A percentile compares a stretch with the other conserved stretches of the same genome.
Evolutionary conservation across 1,284 basidiomycete species (phyloP).

Genomic region (Ustilago bromivora): DNA sequence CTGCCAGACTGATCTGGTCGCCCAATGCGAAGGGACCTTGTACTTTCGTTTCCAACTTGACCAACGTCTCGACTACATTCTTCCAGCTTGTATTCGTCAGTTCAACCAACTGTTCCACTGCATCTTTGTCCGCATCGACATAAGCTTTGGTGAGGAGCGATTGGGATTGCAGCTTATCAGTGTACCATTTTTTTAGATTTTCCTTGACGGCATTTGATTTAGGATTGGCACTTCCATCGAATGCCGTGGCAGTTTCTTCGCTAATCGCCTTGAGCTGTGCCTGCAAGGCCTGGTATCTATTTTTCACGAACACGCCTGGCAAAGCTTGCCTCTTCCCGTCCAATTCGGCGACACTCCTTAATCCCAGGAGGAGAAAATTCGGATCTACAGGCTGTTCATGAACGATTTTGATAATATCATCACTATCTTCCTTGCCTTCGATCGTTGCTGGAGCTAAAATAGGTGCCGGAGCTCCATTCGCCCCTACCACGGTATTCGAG

Average conservation of each 20-base stretch:
- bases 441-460: conserved; percentile 83
- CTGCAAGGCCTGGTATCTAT: conserved; percentile 73
- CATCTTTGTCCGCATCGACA: conserved; percentile 32
- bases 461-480: conserved; percentile 75
- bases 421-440: conserved; percentile 75
- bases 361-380: conserved; percentile 71
- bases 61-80: conserved; percentile 72
- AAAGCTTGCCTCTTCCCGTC: conserved; percentile 56
- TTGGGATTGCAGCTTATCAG: conserved; percentile 70
- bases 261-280: conserved; percentile 74
- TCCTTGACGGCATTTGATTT: conserved; percentile 42
- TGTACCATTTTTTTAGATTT: conserved; percentile 69
- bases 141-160: conserved; percentile 70
- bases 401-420: conserved; percentile 76
- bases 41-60: conserved; percentile 75
- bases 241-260: conserved; percentile 73
- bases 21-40: conserved; percentile 81
- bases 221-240: conserved; percentile 70
- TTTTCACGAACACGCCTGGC: conserved; percentile 72
- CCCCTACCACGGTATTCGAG: conserved; percentile 74
- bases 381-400: conserved; percentile 74
- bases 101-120: conserved; percentile 67
- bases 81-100: conserved; percentile 72
- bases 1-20: conserved; percentile 80
- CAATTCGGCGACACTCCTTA: conserved; percentile 69